Conservation (phyloP, 148 eudicot genomes). For the Rhododendron simsii region DNA sequence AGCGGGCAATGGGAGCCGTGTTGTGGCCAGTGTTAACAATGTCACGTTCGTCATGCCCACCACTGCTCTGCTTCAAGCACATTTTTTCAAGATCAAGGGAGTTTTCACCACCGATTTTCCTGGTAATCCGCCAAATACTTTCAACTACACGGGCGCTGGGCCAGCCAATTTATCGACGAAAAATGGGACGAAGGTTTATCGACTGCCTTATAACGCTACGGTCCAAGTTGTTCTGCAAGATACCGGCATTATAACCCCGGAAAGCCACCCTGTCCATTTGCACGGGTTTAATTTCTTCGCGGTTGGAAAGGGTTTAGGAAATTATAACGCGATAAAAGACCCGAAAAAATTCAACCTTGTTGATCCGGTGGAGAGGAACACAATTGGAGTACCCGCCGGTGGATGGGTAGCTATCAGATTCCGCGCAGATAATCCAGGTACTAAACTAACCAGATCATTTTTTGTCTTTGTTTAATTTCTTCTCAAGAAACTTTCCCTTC, state of each 20-base stretch:
- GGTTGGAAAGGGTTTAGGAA: slow-evolving; percentile 26
- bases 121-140: slow-evolving; percentile 33
- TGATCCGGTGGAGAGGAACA: slow-evolving; percentile 24
- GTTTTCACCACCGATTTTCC: slow-evolving; percentile 55
- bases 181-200: slow-evolving; percentile 38
- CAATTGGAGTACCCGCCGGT: slow-evolving; percentile 19
- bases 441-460: not conserved
- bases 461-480: too few species aligned
- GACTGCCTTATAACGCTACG: slow-evolving; percentile 36
- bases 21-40: slow-evolving; percentile 43
- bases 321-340: slow-evolving; percentile 14
- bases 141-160: slow-evolving; percentile 35
- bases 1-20: slow-evolving; percentile 38
- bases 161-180: slow-evolving; percentile 24
- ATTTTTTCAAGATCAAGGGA: slow-evolving; percentile 34
- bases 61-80: slow-evolving; percentile 42
- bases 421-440: slow-evolving; percentile 18
- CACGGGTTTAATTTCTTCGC: slow-evolving; percentile 31
- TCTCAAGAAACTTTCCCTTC: not conserved
- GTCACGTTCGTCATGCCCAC: slow-evolving; percentile 55
- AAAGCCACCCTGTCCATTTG: slow-evolving; percentile 26
- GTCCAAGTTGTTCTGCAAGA: slow-evolving; percentile 38
- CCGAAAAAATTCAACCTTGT: slow-evolving; percentile 16
- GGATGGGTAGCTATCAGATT: slow-evolving; percentile 23
- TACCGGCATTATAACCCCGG: slow-evolving; percentile 19